Conservation (phyloP, 139 green algal genomes). For the Closterium sp. region DNA sequence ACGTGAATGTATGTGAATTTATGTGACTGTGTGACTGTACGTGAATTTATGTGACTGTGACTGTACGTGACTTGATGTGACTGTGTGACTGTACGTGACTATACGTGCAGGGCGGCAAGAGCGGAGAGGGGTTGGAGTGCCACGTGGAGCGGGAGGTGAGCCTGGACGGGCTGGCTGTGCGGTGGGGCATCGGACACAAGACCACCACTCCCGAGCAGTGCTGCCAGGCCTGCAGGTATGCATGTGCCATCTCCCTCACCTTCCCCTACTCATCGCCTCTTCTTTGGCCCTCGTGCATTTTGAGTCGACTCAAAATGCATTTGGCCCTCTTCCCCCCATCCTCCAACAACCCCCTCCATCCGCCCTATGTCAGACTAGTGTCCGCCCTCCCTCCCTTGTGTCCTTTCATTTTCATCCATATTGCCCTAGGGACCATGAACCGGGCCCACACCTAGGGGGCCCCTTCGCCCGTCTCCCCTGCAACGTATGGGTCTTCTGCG, state of each 20-base stretch:
- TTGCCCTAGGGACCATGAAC: constrained; percentile 55
- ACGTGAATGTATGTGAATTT: too few species aligned
- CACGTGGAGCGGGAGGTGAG: constrained; percentile 16
- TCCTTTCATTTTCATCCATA: background rate
- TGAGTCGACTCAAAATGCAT: too few species aligned
- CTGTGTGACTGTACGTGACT: too few species aligned
- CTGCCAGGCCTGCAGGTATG: constrained; percentile 37
- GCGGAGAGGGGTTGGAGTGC: constrained; percentile 16
- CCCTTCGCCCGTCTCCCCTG: constrained; percentile 70
- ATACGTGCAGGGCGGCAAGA: background rate
- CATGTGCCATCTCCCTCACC: too few species aligned
- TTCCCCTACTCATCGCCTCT: too few species aligned
- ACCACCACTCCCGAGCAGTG: constrained; percentile 56
- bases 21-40: background rate
- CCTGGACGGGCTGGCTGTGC: constrained; percentile 74
- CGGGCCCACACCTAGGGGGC: constrained; percentile 50
- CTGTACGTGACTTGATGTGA: background rate
- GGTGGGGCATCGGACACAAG: constrained; percentile 78
- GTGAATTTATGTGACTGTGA: background rate
- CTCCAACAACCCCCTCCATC: too few species aligned
- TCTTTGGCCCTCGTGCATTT: too few species aligned
- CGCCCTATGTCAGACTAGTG: too few species aligned
- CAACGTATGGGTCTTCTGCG: constrained; percentile 81
- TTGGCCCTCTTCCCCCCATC: too few species aligned
- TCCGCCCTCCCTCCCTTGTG: background rate